phyloP scores from a whole-genome alignment of 495 filamentous ascomycete genomes.

The Collariella sp. region DNA sequence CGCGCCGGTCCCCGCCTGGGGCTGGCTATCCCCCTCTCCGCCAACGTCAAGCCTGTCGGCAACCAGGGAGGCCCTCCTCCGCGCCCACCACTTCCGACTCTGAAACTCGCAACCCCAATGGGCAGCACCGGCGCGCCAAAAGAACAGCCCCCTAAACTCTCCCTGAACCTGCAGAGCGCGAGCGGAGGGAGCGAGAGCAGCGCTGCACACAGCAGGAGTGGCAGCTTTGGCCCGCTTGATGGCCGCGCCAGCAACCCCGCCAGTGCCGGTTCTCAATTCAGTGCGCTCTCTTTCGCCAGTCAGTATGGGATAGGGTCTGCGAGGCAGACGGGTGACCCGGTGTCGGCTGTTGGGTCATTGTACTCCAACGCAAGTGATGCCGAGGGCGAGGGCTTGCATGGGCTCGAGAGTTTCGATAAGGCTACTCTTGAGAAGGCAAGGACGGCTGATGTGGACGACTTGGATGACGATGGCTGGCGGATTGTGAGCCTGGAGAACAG shows the following conservation, averaged over 20 bases:
- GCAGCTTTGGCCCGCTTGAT: slow-evolving; percentile 66
- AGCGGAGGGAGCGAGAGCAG: slow-evolving; percentile 65
- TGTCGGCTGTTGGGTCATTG: slow-evolving; percentile 76
- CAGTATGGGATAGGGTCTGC: slow-evolving; percentile 49
- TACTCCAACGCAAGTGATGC: slow-evolving; percentile 65
- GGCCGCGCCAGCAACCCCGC: slow-evolving; percentile 64
- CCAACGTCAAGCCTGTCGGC: slow-evolving; percentile 62
- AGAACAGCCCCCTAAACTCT: slow-evolving; percentile 36
- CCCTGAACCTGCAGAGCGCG: slow-evolving; percentile 46
- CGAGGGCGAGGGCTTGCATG: slow-evolving; percentile 57
- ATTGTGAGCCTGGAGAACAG: slow-evolving; percentile 82
- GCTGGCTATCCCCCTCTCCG: slow-evolving; percentile 78
- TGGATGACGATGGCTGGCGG: slow-evolving; percentile 92
- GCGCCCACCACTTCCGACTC: slow-evolving; percentile 56
- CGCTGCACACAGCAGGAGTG: slow-evolving; percentile 59
- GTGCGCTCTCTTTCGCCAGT: slow-evolving; percentile 64
- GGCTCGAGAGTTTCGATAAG: slow-evolving; percentile 63
- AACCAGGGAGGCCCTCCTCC: slow-evolving; percentile 33
- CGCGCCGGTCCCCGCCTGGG: slow-evolving; percentile 66
- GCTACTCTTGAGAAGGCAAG: slow-evolving; percentile 70
- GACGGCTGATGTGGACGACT: slow-evolving; percentile 79
- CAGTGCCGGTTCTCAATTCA: slow-evolving; percentile 75
- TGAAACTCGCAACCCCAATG: slow-evolving; percentile 79
- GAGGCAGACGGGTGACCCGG: slow-evolving; percentile 66
- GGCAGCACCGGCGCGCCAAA: slow-evolving; percentile 61